Base-by-base conservation (phyloP, 2,329 filamentous ascomycete genomes). In the Penicillium sp. region DNA sequence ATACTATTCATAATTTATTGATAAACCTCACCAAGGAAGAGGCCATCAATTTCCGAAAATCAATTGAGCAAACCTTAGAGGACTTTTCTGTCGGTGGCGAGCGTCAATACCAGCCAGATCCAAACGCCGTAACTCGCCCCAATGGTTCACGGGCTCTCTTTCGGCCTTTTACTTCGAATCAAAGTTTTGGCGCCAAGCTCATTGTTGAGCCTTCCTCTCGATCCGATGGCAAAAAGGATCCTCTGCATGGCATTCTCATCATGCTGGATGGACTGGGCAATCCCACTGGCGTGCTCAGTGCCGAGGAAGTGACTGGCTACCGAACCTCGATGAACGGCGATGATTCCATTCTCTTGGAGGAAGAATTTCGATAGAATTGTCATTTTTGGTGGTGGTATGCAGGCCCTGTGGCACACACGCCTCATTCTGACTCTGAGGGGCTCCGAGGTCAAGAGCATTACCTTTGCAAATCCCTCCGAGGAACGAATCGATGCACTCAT, bases 271-370 rank as follows among this genome's bases (percentile, higher is more conserved):
- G 40, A 39, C 23, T n/a, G 14, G 53, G 53, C 7, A 40, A 43
- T 44, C 53, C 53, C 9, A 55, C 81, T 7, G 88, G 84, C 2
- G 78, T 90, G 56, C 72, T 91, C 18, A 84, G 88, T 62, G 85
- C 87, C 18, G 80, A 81, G 58, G 84, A 86, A 36, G 72, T 91
- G 14, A 91, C 88, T 0, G 87, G 86, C 6, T 91, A 90, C 70
- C 83, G 88, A 55, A 91, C 88, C 0, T 85, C 87, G 0, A 78
- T 91, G 19, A 82, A 82, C 2, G n/a, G 87, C 85, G 2, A 80
- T 84, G 13, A 82, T 85, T 42, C 19, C 50, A 2, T 60, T 56
- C 35, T 55, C 18, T 7, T 60, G 58, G 58, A 54, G 56, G 27
- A 40, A 47, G 14, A 9, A 46, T 6, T 61, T 61, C 11, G 43